Base-by-base conservation (phyloP, 768 basidiomycete species). In the Calocybe indica region DNA sequence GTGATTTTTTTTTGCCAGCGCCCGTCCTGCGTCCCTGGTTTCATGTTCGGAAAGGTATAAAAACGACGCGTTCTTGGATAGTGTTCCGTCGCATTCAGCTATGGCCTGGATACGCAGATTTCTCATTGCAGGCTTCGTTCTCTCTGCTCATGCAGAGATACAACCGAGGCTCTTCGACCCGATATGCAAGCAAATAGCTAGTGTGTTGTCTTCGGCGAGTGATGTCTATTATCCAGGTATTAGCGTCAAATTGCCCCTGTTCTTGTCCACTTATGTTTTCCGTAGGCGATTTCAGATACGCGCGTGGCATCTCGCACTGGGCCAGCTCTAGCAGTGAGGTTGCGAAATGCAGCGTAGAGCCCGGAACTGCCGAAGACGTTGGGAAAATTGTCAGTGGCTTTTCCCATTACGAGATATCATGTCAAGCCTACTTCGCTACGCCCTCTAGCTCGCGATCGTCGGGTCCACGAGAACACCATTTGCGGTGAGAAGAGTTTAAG, bases 271-370 rank as follows among this genome's bases (percentile, higher is more conserved):
- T 40, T 50, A 41, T 38, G n/a, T 43, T 39, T 7, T 22, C 51
- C 10, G 11, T 50, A 57, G 67, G 64, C 2, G 45, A 58, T 5
- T 7, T 52, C 2, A 37, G 59, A 13, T 83, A 79, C 47, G 33
- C 34, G 0, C 56, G 63, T 10, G 79, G 75, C 49, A 69, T 77
- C 14, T 42, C 52, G 1, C 79, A 83, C 49, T 83, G 75, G 76
- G 72, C 76, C 0, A 59, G 60, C 15, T 78, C 79, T 4, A 80
- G 76, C 52, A 56, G 66, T 0, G 69, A 79, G 46, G 1, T 45
- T 1, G 56, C 82, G 0, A 61, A 67, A 1, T 85, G 82, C 55
- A 73, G 74, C 7, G 80, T 85, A 7, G 77, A 82, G 52, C 82
- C 82, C 2, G 78, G 75, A 7, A 77, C 70, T 1, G 62, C 73